Evolutionary conservation across 257 asterid species (phyloP), one percentile per base, ranked within the genome.

Genomic region (Coffea eugenioides): DNA sequence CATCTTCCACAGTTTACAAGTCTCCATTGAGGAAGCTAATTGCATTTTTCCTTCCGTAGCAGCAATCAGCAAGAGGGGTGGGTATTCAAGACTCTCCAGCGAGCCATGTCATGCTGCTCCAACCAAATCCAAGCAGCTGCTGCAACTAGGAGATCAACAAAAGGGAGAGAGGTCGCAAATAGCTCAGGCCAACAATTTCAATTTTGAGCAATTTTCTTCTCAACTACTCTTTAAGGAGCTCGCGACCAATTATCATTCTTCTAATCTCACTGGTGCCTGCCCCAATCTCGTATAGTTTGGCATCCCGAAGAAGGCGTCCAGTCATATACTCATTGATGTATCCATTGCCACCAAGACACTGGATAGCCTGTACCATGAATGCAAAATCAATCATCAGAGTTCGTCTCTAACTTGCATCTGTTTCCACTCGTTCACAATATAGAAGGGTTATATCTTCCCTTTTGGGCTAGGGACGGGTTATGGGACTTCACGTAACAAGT

Each of bases 201-300:
- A 16, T 18, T 27, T 0, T 51, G 3, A 66, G 59, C 59, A 51
- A 46, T 25, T 31, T 48, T 59, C 16, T 14, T 41, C 13, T 61
- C 88, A 86, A 87, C 76, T 90, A 91, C 80, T 89, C 93, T 86
- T 88, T 94, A 71, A 92, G 89, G 80, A 96, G 94, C 77, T 88
- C 92, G 4, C 97, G 96, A 9, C 98, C 98, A 46, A 96, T 92
- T 67, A 96, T 88, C 89, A 91, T 80, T 86, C 99, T 85, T 87
- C 98, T 88, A 41, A 96, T 92, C 86, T 96, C 99, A 77, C 98
- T 96, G 14, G 98, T 96, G 81, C 99, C 98, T 27, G 98, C 99
- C 18, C 99, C 99, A 61, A 96, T 94, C 89, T 96, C 99, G 75
- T 93, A 96, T 70, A 96, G 76, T 84, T 96, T 94, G 64, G 99